Conservation (phyloP, 306 rosid species). For the Sphenostylis stenocarpa region DNA sequence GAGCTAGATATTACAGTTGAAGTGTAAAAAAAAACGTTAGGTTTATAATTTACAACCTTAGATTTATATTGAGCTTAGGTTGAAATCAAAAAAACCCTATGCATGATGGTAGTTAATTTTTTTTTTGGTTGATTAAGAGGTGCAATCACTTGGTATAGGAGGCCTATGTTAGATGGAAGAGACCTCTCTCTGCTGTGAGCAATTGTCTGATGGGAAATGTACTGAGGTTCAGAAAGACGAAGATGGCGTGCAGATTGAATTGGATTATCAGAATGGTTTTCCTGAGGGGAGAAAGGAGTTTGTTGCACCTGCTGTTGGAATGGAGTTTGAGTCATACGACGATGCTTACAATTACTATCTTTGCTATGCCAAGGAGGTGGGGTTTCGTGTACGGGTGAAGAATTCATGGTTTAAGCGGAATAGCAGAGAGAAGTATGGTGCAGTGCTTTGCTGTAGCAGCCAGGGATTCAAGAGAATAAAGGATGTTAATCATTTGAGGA, state of each 20-base stretch:
- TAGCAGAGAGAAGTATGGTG: constrained; percentile 94
- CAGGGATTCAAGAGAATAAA: constrained; percentile 94
- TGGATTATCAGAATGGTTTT: constrained; percentile 55
- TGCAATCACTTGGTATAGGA: not conserved
- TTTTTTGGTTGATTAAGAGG: not conserved
- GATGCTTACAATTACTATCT: constrained; percentile 92
- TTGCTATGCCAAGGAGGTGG: constrained; percentile 92
- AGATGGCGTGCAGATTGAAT: constrained; percentile 45
- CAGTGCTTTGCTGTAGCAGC: constrained; percentile 97
- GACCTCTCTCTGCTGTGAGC: constrained; percentile 48
- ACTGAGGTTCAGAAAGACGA: constrained; percentile 53
- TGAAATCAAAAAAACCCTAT: not conserved
- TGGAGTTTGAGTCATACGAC: constrained; percentile 94
- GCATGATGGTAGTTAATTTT: not conserved
- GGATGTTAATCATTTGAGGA: constrained; percentile 82
- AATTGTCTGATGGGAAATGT: constrained; percentile 55
- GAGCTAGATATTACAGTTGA: not conserved
- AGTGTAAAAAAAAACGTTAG: not conserved
- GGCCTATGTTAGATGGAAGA: constrained; percentile 64
- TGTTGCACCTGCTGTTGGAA: constrained; percentile 83
- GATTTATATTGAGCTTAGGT: not conserved
- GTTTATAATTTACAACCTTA: not conserved
- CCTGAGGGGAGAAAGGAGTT: constrained; percentile 67
- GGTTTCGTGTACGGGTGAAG: constrained; percentile 91
- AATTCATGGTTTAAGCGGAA: constrained; percentile 97